Conservation (phyloP, 2,329 filamentous ascomycete species). For the Monilinia polystroma region DNA sequence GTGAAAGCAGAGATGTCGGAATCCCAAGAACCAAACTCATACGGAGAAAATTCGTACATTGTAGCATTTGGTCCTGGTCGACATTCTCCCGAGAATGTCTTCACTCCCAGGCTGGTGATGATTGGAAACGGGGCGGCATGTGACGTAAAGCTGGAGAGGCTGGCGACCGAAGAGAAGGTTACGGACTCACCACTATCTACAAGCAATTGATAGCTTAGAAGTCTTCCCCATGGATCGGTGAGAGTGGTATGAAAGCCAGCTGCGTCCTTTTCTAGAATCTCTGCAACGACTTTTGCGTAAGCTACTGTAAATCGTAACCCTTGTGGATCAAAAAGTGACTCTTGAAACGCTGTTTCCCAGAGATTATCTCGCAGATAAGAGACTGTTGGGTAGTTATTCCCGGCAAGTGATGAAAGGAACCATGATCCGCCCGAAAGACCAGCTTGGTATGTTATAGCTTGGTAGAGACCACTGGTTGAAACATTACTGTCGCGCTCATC, state of each 20-base stretch:
- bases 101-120: slow-evolving; percentile 45
- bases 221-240: slow-evolving; percentile 32
- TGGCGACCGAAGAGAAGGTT: slow-evolving; percentile 35
- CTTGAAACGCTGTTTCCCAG: slow-evolving; percentile 45
- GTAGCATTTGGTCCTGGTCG: slow-evolving; percentile 51
- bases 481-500: slow-evolving; percentile 45
- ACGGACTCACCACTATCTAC: slow-evolving; percentile 23
- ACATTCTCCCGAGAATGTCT: slow-evolving; percentile 43
- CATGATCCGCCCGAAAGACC: slow-evolving; percentile 49
- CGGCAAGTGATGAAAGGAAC: slow-evolving; percentile 47
- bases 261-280: slow-evolving; percentile 37
- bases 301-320: slow-evolving; percentile 39
- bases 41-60: slow-evolving; percentile 64
- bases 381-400: slow-evolving; percentile 49
- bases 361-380: slow-evolving; percentile 42
- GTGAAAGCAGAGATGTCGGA: slow-evolving; percentile 58
- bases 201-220: slow-evolving; percentile 33
- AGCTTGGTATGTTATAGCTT: slow-evolving; percentile 48
- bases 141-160: slow-evolving; percentile 44
- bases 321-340: slow-evolving; percentile 43
- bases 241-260: slow-evolving; percentile 35
- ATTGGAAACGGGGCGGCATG: slow-evolving; percentile 47
- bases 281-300: slow-evolving; percentile 27
- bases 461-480: slow-evolving; percentile 45
- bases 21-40: slow-evolving; percentile 66